These are phyloP conservation scores for Colletotrichum trifolii DNA, from an alignment of 2,329 filamentous ascomycete species.

Conservation along the genomic window DNA sequence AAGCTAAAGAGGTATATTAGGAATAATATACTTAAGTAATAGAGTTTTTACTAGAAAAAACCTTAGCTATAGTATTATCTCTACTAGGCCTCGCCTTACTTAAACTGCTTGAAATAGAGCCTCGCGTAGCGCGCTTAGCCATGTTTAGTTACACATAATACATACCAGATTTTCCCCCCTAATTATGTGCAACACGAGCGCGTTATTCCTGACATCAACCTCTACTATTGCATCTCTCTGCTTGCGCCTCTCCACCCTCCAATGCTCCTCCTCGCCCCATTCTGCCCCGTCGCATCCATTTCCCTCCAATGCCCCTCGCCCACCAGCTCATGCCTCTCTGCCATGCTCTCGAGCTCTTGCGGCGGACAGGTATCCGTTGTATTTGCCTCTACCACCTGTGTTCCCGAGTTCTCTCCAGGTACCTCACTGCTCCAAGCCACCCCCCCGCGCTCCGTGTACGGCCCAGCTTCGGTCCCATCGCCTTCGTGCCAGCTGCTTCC, in stretches of 20 bases:
- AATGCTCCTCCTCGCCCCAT: slow-evolving; percentile 28
- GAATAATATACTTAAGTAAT: too few species aligned
- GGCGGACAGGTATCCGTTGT: slow-evolving; percentile 31
- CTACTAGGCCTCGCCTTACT: too few species aligned
- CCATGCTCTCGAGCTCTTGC: slow-evolving; percentile 42
- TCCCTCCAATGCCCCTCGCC: slow-evolving; percentile 45
- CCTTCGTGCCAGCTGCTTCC: slow-evolving; percentile 35
- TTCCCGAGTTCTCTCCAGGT: slow-evolving; percentile 19
- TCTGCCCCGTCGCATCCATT: slow-evolving; percentile 32
- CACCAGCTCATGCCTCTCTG: slow-evolving; percentile 47
- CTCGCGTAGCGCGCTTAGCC: too few species aligned
- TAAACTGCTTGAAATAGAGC: too few species aligned
- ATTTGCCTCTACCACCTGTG: slow-evolving; percentile 38
- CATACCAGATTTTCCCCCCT: too few species aligned
- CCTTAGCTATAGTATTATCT: too few species aligned
- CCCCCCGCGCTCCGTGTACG: slow-evolving; percentile 20
- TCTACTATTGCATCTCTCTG: neutral
- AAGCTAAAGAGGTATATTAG: too few species aligned
- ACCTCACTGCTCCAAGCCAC: slow-evolving; percentile 17
- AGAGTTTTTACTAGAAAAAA: too few species aligned
- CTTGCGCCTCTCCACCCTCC: slow-evolving; percentile 27
- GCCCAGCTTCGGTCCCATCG: slow-evolving; percentile 36
- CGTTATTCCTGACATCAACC: too few species aligned
- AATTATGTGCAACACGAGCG: too few species aligned
- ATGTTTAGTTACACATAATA: too few species aligned